Evolutionary conservation across 1,139 yeast genomes (phyloP).

Genomic region (Yamadazyma aaseri): DNA sequence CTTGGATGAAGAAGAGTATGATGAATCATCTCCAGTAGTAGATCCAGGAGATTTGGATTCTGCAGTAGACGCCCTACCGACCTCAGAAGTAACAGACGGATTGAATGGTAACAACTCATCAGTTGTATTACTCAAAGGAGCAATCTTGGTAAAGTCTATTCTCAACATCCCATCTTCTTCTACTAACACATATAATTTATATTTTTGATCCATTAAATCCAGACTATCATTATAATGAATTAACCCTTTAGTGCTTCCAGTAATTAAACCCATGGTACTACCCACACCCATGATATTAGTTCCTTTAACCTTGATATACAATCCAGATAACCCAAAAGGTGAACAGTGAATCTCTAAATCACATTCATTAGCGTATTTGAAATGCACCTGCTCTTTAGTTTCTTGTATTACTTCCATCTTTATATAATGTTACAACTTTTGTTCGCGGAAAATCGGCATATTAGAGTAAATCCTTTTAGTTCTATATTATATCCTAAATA

Average conservation of each 20-base stretch:
- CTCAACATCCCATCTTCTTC: conserved; percentile 50
- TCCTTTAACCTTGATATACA: conserved; percentile 52
- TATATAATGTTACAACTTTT: not conserved
- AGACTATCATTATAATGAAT: conserved; percentile 51
- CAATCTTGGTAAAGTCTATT: conserved; percentile 53
- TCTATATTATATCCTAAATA: too few species aligned
- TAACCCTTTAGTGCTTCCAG: conserved; percentile 52
- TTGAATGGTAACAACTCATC: conserved; percentile 10
- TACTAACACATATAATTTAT: conserved; percentile 51
- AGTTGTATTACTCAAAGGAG: conserved; percentile 21
- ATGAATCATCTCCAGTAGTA: conserved; percentile 15
- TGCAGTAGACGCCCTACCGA: conserved; percentile 6
- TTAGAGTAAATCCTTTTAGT: too few species aligned
- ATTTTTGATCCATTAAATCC: conserved; percentile 49
- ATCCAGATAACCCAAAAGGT: conserved; percentile 58
- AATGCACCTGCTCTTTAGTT: conserved; percentile 27
- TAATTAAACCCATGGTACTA: conserved; percentile 56
- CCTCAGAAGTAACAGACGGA: conserved; percentile 3
- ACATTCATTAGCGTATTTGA: conserved; percentile 51
- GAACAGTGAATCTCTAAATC: conserved; percentile 58
- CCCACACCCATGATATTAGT: conserved; percentile 57
- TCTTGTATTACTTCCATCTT: conserved; percentile 12
- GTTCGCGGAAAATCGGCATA: not conserved
- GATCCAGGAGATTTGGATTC: conserved; percentile 16
- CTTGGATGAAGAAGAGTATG: conserved; percentile 16